Percentiles rank a stretch among this genome's conserved stretches.
Evolutionary conservation across 352 stramenopile species (phyloP).

Genomic region (Phytophthora melonis): DNA sequence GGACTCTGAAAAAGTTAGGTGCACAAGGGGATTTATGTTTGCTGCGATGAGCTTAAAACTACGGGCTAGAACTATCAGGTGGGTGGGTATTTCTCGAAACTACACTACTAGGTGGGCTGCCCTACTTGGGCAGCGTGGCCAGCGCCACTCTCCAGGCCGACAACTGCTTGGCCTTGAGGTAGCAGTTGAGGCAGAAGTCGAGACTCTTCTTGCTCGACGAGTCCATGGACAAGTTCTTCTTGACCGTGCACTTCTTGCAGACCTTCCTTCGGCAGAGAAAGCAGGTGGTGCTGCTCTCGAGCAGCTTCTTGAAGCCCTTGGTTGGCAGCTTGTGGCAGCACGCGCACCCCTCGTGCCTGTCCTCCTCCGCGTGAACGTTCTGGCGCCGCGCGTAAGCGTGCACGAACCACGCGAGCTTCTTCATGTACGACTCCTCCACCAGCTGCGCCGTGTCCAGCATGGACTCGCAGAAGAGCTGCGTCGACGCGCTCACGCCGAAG

Average conservation of each 20-base stretch:
- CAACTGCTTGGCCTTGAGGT: constrained; percentile 60
- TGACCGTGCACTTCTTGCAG: constrained; percentile 64
- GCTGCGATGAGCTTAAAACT: constrained; percentile 24
- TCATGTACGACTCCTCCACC: constrained; percentile 67
- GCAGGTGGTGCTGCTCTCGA: constrained; percentile 44
- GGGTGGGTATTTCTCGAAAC: constrained; percentile 9
- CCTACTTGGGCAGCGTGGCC: constrained; percentile 36
- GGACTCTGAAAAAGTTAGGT: background rate
- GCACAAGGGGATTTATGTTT: constrained; percentile 15
- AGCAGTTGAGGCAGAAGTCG: constrained; percentile 67
- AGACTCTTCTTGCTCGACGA: constrained; percentile 53
- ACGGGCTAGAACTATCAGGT: constrained; percentile 29
- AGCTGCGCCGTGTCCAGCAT: constrained; percentile 53
- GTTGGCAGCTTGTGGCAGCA: constrained; percentile 48
- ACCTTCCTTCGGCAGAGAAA: constrained; percentile 49
- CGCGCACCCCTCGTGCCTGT: constrained; percentile 33
- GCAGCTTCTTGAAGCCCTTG: constrained; percentile 48
- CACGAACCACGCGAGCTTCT: constrained; percentile 76
- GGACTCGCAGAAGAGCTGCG: constrained; percentile 43
- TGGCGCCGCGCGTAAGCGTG: constrained; percentile 35
- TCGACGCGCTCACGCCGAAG: constrained; percentile 30
- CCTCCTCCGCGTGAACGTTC: constrained; percentile 15
- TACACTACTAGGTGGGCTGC: background rate
- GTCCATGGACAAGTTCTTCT: constrained; percentile 52
- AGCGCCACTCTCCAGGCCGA: constrained; percentile 56